Evolutionary conservation across 2,329 filamentous ascomycete species (phyloP), one percentile per base, ranked within the genome.

Genomic region (Fonsecaea erecta): DNA sequence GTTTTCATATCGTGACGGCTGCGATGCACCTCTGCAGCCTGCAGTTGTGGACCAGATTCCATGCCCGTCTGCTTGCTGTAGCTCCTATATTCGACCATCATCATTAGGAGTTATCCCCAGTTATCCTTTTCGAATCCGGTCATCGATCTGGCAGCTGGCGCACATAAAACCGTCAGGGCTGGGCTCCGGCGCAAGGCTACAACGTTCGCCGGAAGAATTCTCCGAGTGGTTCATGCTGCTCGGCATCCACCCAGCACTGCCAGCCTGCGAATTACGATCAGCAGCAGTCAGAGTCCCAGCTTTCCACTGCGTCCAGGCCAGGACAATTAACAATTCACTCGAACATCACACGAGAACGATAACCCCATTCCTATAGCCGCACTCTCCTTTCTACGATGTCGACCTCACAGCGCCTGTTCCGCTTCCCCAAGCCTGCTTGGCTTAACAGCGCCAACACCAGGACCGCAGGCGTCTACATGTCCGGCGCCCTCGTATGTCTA

Each of bases 371-470:
- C 21, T 48, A 14, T 24, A 8, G 21, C 2, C 7, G 3, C 14
- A 4, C 43, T 48, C 2, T n/a, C 32, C n/a, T n/a, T 8, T 40
- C n/a, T 30, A 51, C 34, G 11, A 65, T 65, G 63, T 60, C 58
- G 57, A 62, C 66, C n/a, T 70, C 70, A 14, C 80, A 85, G 75
- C 82, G 85, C 64, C 84, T 89, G 68, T 90, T 89, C 78, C 86
- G 86, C 73, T 90, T 88, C 76, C 83, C 85, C 52, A 87, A 86
- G 77, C 88, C 88, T 2, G 81, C 84, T 76, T 90, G 88, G 85
- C 78, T 90, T 52, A 90, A 88, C 76, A 89, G 84, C 77, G 82
- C 86, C 67, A 85, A 84, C 74, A 83, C 86, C 60, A 81, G 87
- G 69, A 88, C 84, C 59, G 83, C 84, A 71, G 88, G 88, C 76